These are phyloP conservation scores for Thermochaetoides dissita DNA, from an alignment of 2,329 filamentous ascomycete genomes.

Conservation along the genomic window DNA sequence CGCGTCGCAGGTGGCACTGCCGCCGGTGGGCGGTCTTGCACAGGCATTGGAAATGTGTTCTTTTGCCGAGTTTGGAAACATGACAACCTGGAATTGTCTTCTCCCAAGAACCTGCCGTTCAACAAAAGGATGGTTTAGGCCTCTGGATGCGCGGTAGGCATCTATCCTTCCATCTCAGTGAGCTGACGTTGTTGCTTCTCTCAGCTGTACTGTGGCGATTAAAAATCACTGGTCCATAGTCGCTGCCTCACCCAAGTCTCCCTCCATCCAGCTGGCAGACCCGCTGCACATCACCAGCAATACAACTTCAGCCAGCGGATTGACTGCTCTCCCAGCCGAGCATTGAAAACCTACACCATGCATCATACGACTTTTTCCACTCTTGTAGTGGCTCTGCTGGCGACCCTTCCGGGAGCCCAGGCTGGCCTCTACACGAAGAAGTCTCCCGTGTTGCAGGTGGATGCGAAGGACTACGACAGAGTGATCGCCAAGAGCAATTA, in stretches of 20 bases:
- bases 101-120: not conserved
- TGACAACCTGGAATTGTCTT: slow-evolving; percentile 15
- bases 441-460: slow-evolving; percentile 75
- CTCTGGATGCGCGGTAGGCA: slow-evolving; percentile 1
- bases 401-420: slow-evolving; percentile 49
- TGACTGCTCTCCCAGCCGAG: too few relatives aligned
- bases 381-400: slow-evolving; percentile 47
- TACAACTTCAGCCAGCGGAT: too few relatives aligned
- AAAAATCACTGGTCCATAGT: too few relatives aligned
- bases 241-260: too few relatives aligned
- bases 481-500: slow-evolving; percentile 82
- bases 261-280: not conserved
- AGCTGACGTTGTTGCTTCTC: slow-evolving; percentile 1
- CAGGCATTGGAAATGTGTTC: slow-evolving; percentile 16
- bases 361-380: slow-evolving; percentile 40
- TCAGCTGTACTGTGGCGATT: too few relatives aligned
- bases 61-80: slow-evolving; percentile 19
- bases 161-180: not conserved
- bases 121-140: not conserved
- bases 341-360: slow-evolving; percentile 26
- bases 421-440: slow-evolving; percentile 72
- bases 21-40: slow-evolving; percentile 3
- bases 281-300: not conserved
- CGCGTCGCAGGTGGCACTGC: slow-evolving; percentile 8
- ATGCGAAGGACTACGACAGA: slow-evolving; percentile 63